These are phyloP conservation scores for Penicillium sp. DNA, from an alignment of 2,329 filamentous ascomycete genomes.

Conservation along the genomic window DNA sequence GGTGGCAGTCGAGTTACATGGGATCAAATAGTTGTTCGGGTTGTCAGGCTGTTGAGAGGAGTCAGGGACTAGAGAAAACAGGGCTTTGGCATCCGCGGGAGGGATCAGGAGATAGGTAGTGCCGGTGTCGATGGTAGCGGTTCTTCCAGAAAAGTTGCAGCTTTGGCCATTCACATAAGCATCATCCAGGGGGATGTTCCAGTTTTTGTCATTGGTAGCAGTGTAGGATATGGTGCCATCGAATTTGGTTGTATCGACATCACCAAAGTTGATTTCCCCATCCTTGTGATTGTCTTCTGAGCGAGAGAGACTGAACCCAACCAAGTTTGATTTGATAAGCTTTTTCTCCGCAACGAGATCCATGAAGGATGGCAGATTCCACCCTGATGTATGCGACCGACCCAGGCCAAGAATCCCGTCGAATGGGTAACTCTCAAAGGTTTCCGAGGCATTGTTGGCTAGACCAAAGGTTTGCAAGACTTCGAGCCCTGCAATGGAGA, in stretches of 20 bases:
- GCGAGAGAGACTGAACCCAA: slow-evolving; percentile 69
- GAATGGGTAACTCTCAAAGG: slow-evolving; percentile 77
- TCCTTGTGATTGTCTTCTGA: slow-evolving; percentile 63
- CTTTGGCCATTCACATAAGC: slow-evolving; percentile 60
- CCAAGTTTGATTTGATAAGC: slow-evolving; percentile 62
- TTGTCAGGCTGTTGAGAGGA: slow-evolving; percentile 46
- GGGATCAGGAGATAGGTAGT: slow-evolving; percentile 78
- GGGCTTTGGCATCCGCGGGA: slow-evolving; percentile 58
- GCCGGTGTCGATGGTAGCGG: slow-evolving; percentile 78
- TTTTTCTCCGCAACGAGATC: slow-evolving; percentile 57
- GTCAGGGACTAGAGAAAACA: slow-evolving; percentile 67
- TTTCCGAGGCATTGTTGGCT: slow-evolving; percentile 65
- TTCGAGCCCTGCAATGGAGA: slow-evolving; percentile 64
- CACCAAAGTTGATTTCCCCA: slow-evolving; percentile 76
- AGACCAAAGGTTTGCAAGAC: slow-evolving; percentile 68
- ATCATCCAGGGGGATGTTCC: slow-evolving; percentile 70
- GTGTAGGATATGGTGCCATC: slow-evolving; percentile 68
- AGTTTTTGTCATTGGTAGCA: slow-evolving; percentile 56
- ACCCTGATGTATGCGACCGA: slow-evolving; percentile 54
- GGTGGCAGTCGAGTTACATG: slow-evolving; percentile 63
- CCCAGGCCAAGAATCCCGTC: slow-evolving; percentile 84
- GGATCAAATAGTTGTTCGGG: slow-evolving; percentile 63
- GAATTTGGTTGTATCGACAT: slow-evolving; percentile 64
- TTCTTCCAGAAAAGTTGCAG: slow-evolving; percentile 52
- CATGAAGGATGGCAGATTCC: slow-evolving; percentile 62